Evolutionary conservation across 441 rosid genomes (phyloP).

Genomic region (Corymbia citriodora): DNA sequence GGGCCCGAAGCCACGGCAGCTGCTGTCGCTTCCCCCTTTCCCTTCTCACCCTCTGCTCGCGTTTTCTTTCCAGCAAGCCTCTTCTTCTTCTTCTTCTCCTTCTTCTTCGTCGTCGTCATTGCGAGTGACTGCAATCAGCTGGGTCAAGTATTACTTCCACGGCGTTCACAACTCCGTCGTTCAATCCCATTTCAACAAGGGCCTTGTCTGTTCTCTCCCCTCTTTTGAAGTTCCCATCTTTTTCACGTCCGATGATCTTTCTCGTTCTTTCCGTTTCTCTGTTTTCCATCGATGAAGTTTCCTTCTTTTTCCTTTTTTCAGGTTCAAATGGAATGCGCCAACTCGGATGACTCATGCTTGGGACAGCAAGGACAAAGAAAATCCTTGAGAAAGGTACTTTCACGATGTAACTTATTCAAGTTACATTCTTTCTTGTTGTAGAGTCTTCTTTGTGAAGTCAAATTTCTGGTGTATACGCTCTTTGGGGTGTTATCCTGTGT

Average conservation of each 20-base stretch:
- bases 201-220: conserved; percentile 47
- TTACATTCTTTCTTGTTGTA: neutral
- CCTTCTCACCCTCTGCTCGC: conserved; percentile 60
- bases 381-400: conserved; percentile 44
- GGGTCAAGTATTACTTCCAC: conserved; percentile 75
- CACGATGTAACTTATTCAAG: neutral
- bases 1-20: conserved; percentile 76
- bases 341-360: conserved; percentile 5
- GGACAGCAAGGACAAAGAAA: conserved; percentile 22
- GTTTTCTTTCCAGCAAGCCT: conserved; percentile 10
- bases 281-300: neutral
- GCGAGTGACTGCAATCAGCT: conserved; percentile 69
- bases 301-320: conserved; percentile 7
- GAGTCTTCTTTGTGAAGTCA: neutral
- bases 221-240: neutral
- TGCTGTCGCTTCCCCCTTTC: conserved; percentile 74
- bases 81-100: conserved; percentile 1
- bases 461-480: neutral
- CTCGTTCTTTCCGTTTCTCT: neutral
- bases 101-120: conserved; percentile 2
- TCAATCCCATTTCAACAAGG: conserved; percentile 79
- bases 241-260: neutral
- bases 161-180: conserved; percentile 49
- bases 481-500: neutral
- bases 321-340: conserved; percentile 51